These are phyloP conservation scores for Aplosporella prunicola DNA, from an alignment of 2,329 filamentous ascomycete genomes.

Conservation along the genomic window DNA sequence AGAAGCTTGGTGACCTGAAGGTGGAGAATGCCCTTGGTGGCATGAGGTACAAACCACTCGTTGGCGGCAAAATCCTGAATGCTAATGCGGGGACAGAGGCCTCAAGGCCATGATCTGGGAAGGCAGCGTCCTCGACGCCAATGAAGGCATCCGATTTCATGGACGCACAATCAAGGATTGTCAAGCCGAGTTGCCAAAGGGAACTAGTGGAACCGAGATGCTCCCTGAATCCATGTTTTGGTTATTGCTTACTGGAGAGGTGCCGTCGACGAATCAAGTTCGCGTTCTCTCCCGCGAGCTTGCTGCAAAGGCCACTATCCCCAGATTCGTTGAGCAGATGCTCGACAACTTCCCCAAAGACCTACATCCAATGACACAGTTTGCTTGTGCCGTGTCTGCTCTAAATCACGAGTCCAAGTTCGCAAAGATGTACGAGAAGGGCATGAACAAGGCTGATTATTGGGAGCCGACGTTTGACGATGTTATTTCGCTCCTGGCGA, in stretches of 20 bases:
- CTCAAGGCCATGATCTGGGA: constrained; percentile 99
- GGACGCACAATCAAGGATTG: constrained; percentile 97
- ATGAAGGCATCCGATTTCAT: constrained; percentile 97
- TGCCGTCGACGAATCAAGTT: constrained; percentile 74
- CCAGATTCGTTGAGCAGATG: constrained; percentile 75
- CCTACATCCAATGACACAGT: constrained; percentile 97
- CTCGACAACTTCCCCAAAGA: constrained; percentile 81
- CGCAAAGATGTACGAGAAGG: constrained; percentile 83
- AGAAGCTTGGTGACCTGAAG: constrained; percentile 84
- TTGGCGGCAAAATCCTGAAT: too few relatives aligned
- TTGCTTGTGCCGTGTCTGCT: constrained; percentile 89
- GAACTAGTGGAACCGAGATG: constrained; percentile 88
- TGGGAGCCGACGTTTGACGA: constrained; percentile 99
- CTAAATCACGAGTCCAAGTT: constrained; percentile 92
- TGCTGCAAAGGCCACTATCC: constrained; percentile 75
- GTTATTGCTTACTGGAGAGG: constrained; percentile 87
- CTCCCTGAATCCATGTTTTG: constrained; percentile 99
- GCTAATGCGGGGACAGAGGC: constrained; percentile 41
- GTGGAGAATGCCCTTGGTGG: constrained; percentile 89
- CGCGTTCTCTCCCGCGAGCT: constrained; percentile 76
- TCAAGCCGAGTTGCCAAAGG: constrained; percentile 87
- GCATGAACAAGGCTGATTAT: constrained; percentile 91
- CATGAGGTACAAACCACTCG: constrained; percentile 76
- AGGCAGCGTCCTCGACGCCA: constrained; percentile 88
- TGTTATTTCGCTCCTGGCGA: constrained; percentile 83